Evolutionary conservation across 1,139 yeast species (phyloP), one percentile per base, ranked within the genome.

Genomic region (Citeromyces hawaiiensis): DNA sequence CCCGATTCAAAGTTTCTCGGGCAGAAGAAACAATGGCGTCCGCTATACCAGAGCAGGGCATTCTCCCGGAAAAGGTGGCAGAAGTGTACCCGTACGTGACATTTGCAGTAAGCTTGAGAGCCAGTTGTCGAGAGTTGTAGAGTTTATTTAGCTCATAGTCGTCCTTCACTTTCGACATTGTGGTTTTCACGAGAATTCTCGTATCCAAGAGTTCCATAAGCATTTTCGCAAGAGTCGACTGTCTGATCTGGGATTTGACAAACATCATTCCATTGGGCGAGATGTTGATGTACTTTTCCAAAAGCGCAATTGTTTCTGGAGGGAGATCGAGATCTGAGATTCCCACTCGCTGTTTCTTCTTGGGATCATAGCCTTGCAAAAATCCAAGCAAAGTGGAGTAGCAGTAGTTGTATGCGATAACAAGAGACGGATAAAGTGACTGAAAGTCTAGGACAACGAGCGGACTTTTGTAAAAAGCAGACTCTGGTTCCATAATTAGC

Each of bases 31-130:
- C 98, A 53, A 91, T 86, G 9, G 94, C 82, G 59, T 91, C 98
- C 0, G 98, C 95, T 27, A 91, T 70, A 54, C 87, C 97, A 0
- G 94, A 77, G 50, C 93, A 85, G 0, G 98, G 98, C 98, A 91
- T 91, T 46, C 98, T 64, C 0, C 98, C 98, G 29, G 96, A 86
- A 52, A 80, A 91, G 0, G 95, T 76, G 0, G 98, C 98, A 0
- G 96, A 82, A 0, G 97, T 72, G 53, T 91, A 91, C 0, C 98
- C 98, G 61, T 91, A 91, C 0, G 96, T 88, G 13, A 91, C 98
- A 56, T 87, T 88, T 1, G 98, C 96, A 40, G 88, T 80, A 43
- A 91, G 62, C 52, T 91, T 91, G 44, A 91, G 61, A 0, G 96
- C 98, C 36, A 85, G 57, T 51, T 91, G 98, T 40, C 91, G 66